Evolutionary conservation across 2,329 filamentous ascomycete genomes (phyloP).

Genomic region (Erysiphe neolycopersici): DNA sequence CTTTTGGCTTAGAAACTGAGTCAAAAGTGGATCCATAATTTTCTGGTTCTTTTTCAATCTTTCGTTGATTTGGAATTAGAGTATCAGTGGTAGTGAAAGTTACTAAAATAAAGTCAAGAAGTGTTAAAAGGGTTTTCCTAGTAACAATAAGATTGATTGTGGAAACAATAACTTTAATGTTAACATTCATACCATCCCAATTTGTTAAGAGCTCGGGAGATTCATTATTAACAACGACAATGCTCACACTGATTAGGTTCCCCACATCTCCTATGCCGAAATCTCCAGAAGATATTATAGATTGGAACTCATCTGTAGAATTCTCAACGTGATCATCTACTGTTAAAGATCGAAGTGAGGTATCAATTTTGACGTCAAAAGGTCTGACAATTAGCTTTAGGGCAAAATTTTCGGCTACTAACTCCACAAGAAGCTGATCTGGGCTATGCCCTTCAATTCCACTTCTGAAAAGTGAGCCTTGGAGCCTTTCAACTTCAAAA

Average conservation of each 20-base stretch:
- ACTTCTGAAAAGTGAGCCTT: conserved; percentile 73
- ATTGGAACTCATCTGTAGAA: conserved; percentile 76
- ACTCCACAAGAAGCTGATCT: conserved; percentile 65
- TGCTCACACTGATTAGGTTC: conserved; percentile 68
- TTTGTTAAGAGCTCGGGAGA: conserved; percentile 83
- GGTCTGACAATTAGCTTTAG: conserved; percentile 69
- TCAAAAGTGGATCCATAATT: conserved; percentile 13
- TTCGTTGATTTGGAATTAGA: conserved; percentile 16
- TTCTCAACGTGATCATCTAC: conserved; percentile 88
- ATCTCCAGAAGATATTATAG: conserved; percentile 72
- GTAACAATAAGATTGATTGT: conserved; percentile 95
- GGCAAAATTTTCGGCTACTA: conserved; percentile 71
- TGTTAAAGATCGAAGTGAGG: conserved; percentile 61
- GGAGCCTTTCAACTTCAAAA: conserved; percentile 81
- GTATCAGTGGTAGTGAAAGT: conserved; percentile 49
- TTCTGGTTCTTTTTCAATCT: conserved; percentile 14
- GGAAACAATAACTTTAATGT: conserved; percentile 70
- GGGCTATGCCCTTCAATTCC: conserved; percentile 50
- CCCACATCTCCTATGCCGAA: conserved; percentile 48
- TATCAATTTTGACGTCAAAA: conserved; percentile 81
- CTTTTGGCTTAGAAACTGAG: conserved; percentile 3
- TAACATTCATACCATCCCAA: conserved; percentile 82
- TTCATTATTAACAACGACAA: conserved; percentile 63
- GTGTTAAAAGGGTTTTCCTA: conserved; percentile 65
- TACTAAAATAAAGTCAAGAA: conserved; percentile 78